Evolutionary conservation across 2,329 filamentous ascomycete species (phyloP), one percentile per base, ranked within the genome.

Genomic region (Ceratocystis albifundus): DNA sequence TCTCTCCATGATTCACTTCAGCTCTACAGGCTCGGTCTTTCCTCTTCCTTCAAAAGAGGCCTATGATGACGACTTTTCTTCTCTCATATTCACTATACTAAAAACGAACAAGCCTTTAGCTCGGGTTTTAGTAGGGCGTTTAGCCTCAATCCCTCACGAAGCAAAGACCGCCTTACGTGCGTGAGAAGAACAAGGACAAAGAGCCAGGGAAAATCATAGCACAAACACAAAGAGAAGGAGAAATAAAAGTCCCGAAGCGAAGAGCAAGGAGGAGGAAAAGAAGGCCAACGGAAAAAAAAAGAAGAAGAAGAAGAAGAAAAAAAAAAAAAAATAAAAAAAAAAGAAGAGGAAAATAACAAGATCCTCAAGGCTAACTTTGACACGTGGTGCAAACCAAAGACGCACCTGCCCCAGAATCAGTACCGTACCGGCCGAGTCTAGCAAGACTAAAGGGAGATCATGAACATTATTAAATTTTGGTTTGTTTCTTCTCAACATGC

Each of bases 371-470:
- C 53, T 36, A 59, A 57, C 12, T 59, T 62, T 46, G 32, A 46
- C 61, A 48, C 22, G 61, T 62, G 53, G 53, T 59, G 53, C 12
- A 30, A 59, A 59, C 53, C 53, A 59, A 59, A 59, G 53, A 32
- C 32, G 53, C 32, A 59, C 53, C 28, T 6, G 22, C 25, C 10
- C 28, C 25, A 30, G 5, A 15, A 4, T 5, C 20, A 25, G 20
- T 28, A 22, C 50, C 17, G 4, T 28, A 57, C 30, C 53, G 22
- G 15, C 7, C 20, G 10, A 32, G 4, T 20, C 17, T 25, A 50
- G n/a, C 4, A 12, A 53, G 48, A 12, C 53, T 36, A 28, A 59
- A 50, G 46, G 25, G 53, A 32, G 53, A 59, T 59, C 53, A 59
- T 36, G 12, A 59, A 36, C 28, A 32, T 28, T 32, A 12, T 10